Evolutionary conservation across 2,329 filamentous ascomycete species (phyloP).

Genomic region (Paecilomyces fulvus): DNA sequence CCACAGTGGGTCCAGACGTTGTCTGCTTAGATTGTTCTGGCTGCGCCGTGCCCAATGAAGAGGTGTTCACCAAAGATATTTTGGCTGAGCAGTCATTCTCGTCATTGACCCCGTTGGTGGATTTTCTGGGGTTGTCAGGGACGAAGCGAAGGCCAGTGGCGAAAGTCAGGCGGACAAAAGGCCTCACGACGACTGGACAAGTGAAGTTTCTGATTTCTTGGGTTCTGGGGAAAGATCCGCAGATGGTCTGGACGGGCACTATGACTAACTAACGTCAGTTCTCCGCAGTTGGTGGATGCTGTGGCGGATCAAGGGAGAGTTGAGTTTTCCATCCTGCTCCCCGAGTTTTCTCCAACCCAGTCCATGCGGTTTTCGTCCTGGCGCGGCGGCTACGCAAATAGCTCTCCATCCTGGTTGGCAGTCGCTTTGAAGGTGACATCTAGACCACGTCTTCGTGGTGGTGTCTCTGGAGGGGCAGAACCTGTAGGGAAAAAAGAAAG

Average conservation of each 20-base stretch:
- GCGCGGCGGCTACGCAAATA: not conserved
- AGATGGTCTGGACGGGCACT: not conserved
- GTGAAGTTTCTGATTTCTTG: not conserved
- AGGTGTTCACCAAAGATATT: not conserved
- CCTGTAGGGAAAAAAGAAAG: not conserved
- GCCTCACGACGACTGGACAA: not conserved
- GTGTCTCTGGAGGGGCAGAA: not conserved
- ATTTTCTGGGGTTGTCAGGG: not conserved
- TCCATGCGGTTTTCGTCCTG: not conserved
- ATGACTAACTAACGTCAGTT: not conserved
- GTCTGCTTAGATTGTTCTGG: not conserved
- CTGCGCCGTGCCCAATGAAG: not conserved
- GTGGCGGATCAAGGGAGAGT: not conserved
- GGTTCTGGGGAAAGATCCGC: not conserved
- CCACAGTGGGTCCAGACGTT: not conserved
- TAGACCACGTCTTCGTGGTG: no score
- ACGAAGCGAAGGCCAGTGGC: not conserved
- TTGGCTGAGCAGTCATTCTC: not conserved
- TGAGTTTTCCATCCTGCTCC: not conserved
- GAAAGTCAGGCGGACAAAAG: slow-evolving; percentile 1
- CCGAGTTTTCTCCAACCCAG: not conserved
- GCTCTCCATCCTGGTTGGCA: not conserved
- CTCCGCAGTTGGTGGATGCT: not conserved
- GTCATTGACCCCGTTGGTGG: not conserved
- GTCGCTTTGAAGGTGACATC: not conserved